Evolutionary conservation across 805 yeast genomes (phyloP).

Genomic region (Geotrichum ghanense): DNA sequence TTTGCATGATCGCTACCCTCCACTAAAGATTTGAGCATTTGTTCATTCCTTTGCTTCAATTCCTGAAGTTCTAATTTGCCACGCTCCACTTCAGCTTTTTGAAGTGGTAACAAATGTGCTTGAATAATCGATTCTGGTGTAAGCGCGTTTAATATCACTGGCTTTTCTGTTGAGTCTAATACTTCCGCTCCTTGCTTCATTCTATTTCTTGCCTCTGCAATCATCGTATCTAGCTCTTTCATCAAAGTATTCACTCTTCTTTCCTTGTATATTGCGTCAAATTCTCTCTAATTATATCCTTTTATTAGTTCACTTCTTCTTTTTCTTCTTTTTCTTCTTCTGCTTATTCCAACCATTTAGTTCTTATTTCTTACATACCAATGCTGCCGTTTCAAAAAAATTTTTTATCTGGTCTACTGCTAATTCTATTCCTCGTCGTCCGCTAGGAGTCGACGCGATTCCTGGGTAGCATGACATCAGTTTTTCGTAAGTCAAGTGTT

Average conservation of each 20-base stretch:
- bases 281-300: slow-evolving; percentile 32
- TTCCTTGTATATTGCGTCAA: slow-evolving; percentile 42
- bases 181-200: slow-evolving; percentile 7
- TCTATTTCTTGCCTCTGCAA: slow-evolving; percentile 25
- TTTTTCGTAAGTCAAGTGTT: slow-evolving; percentile 39
- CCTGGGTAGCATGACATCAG: slow-evolving; percentile 44
- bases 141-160: slow-evolving; percentile 18
- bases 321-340: too few relatives aligned
- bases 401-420: slow-evolving; percentile 42
- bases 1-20: not conserved
- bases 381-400: slow-evolving; percentile 37
- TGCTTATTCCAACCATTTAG: too few relatives aligned
- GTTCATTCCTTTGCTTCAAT: not conserved
- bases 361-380: slow-evolving; percentile 5
- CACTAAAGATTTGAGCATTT: not conserved
- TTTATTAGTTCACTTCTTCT: too few relatives aligned
- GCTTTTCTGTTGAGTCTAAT: slow-evolving; percentile 6
- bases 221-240: slow-evolving; percentile 29
- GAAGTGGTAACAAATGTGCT: slow-evolving; percentile 18
- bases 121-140: slow-evolving; percentile 22
- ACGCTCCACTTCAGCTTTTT: slow-evolving; percentile 14
- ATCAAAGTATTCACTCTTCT: slow-evolving; percentile 28
- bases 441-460: slow-evolving; percentile 36
- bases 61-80: not conserved
- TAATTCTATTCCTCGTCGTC: slow-evolving; percentile 32